phyloP scores from a whole-genome alignment of 176 grass and related monocot genomes.

The Eleusine coracana region DNA sequence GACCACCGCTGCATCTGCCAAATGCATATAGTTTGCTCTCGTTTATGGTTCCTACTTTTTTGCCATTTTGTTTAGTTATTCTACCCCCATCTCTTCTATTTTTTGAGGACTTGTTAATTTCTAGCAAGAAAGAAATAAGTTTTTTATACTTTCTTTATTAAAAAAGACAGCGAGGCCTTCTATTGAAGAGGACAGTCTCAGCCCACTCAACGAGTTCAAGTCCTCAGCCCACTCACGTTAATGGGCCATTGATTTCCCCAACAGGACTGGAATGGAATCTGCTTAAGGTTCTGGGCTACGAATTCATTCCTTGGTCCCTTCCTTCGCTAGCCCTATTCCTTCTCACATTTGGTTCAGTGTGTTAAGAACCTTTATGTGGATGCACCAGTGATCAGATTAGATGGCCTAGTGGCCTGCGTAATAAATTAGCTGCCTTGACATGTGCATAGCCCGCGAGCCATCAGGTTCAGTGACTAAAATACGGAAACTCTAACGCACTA shows the following conservation, averaged over 20 bases:
- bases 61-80: constrained; percentile 22
- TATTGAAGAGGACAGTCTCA: not conserved
- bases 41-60: not conserved
- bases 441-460: too few species aligned
- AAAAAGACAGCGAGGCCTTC: not conserved
- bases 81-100: not conserved
- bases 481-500: too few species aligned
- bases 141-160: not conserved
- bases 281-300: too few species aligned
- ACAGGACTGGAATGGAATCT: not conserved
- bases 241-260: not conserved
- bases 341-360: too few species aligned
- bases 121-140: constrained; percentile 10
- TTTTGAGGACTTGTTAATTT: not conserved
- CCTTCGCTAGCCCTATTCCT: too few species aligned
- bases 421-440: too few species aligned
- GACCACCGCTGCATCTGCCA: not conserved
- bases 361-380: too few species aligned
- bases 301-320: too few species aligned
- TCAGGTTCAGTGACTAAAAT: too few species aligned
- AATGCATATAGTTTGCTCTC: constrained; percentile 28
- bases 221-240: too few species aligned
- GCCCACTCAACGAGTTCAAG: not conserved
- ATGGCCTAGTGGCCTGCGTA: too few species aligned
- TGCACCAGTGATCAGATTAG: too few species aligned